Evolutionary conservation across 257 asterid genomes (phyloP).

Genomic region (Agastache rugosa): DNA sequence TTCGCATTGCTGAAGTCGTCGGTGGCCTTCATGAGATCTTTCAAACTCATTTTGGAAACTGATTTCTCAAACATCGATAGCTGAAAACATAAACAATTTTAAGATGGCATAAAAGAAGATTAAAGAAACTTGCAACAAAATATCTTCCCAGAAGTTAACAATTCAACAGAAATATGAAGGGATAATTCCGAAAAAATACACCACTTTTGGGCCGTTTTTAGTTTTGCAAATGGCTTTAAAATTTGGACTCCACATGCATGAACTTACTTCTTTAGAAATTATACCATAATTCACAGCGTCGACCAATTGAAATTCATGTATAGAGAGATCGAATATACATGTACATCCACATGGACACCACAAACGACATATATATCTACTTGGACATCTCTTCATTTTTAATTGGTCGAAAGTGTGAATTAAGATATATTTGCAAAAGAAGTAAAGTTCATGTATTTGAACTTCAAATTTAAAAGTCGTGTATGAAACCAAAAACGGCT

Average conservation of each 20-base stretch:
- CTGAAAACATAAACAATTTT: constrained; percentile 46
- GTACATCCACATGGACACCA: no score
- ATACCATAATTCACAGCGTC: no score
- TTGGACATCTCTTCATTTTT: not conserved
- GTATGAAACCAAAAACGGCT: not conserved
- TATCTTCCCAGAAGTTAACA: not conserved
- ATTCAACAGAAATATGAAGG: not conserved
- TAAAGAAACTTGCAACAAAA: constrained; percentile 2
- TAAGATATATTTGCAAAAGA: no score
- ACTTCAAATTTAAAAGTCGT: not conserved
- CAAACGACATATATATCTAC: not conserved
- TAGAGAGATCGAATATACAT: no score
- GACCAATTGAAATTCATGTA: no score
- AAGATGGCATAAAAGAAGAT: not conserved
- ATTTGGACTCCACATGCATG: no score
- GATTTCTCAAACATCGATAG: constrained; percentile 70
- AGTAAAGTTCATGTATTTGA: no score
- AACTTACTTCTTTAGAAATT: no score
- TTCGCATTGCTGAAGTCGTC: constrained; percentile 66
- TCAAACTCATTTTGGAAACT: constrained; percentile 65
- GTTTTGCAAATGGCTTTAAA: no score
- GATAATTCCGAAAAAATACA: no score
- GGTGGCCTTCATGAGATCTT: constrained; percentile 80
- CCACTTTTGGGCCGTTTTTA: no score
- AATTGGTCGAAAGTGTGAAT: no score